phyloP scores from a whole-genome alignment of 257 asterid species.

The Thymus quinquecostatus region DNA sequence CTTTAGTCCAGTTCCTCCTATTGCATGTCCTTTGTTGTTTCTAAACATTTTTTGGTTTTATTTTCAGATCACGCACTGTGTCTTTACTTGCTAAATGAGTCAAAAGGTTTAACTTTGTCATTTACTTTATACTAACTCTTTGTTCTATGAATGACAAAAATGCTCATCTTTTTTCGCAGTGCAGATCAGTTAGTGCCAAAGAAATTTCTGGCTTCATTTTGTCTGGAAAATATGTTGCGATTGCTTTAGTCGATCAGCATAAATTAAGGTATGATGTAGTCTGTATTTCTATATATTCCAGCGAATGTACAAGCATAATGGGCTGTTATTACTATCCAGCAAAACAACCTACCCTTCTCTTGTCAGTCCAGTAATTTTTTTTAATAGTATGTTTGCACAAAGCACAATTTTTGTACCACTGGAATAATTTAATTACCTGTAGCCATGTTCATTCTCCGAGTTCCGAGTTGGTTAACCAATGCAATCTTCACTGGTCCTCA shows the following conservation, averaged over 20 bases:
- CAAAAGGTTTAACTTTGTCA: not conserved
- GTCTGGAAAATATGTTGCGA: conserved; percentile 78
- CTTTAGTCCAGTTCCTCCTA: conserved; percentile 6
- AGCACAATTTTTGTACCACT: not conserved
- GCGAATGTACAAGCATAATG: conserved; percentile 2
- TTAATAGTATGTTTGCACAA: not conserved
- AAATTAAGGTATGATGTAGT: conserved; percentile 59
- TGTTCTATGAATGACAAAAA: conserved; percentile 28
- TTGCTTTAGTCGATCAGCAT: conserved; percentile 86
- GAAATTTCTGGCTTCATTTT: conserved; percentile 62
- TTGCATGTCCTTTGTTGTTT: conserved; percentile 18
- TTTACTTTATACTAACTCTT: not conserved
- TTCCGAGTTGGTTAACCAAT: not conserved
- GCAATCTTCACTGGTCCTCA: conserved; percentile 7
- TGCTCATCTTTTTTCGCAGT: conserved; percentile 57
- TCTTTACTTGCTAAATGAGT: conserved; percentile 23
- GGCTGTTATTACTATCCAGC: not conserved
- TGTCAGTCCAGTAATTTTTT: not conserved
- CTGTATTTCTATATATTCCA: conserved; percentile 8
- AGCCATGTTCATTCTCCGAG: not conserved
- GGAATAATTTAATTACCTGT: conserved; percentile 4
- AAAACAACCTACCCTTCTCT: conserved; percentile 6
- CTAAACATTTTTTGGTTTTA: not conserved
- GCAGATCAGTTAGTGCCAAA: conserved; percentile 78
- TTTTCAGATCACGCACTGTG: conserved; percentile 6